These are phyloP conservation scores for Aureobasidium pullulans DNA, from an alignment of 2,329 filamentous ascomycete genomes.

Conservation along the genomic window DNA sequence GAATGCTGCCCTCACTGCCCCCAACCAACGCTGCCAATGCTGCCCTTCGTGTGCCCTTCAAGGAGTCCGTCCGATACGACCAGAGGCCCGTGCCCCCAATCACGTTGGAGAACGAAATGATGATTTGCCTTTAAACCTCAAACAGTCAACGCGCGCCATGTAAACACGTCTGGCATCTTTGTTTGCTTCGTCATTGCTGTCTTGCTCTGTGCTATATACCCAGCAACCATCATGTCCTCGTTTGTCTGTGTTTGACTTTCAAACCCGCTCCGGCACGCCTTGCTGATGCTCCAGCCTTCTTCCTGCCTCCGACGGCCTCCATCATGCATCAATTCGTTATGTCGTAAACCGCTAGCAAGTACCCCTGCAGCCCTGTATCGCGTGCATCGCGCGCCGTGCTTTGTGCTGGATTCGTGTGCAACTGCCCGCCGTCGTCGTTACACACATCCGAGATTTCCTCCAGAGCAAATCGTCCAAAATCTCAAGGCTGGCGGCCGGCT, in stretches of 20 bases:
- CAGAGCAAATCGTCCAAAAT: background rate
- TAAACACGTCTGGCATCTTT: background rate
- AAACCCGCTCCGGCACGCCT: background rate
- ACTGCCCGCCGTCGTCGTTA: background rate
- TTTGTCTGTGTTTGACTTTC: background rate
- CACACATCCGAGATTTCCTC: background rate
- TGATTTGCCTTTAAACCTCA: background rate
- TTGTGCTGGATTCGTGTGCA: background rate
- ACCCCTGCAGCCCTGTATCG: constrained; percentile 4
- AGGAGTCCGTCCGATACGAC: background rate
- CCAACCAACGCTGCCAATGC: background rate
- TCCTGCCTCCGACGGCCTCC: constrained; percentile 5
- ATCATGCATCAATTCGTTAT: background rate
- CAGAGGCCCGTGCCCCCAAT: background rate
- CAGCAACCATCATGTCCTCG: background rate
- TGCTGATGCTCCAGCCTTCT: constrained; percentile 2
- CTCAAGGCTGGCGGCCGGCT: background rate
- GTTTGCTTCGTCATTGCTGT: background rate
- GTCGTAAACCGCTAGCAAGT: constrained; percentile 7
- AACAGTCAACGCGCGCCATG: background rate
- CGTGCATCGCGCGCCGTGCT: background rate
- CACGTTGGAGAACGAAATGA: constrained; percentile 5
- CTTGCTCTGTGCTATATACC: constrained; percentile 5
- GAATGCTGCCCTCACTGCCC: background rate
- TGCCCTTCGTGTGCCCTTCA: background rate